These are phyloP conservation scores for Leccinellum rugosiceps DNA, from an alignment of 768 basidiomycete species.

Conservation along the genomic window DNA sequence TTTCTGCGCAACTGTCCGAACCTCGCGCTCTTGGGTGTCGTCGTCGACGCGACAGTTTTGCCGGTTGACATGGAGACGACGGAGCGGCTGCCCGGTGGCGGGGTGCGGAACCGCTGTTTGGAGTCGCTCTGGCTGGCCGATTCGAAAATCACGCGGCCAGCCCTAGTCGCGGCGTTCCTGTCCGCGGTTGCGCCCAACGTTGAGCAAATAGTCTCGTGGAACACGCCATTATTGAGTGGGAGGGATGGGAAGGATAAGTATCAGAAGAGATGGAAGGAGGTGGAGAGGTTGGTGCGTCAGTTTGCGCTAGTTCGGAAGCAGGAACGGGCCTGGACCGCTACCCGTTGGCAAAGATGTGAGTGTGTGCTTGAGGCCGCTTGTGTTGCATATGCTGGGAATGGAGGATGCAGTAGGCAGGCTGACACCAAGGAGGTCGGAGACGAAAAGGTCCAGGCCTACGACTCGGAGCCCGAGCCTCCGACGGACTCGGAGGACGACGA, in stretches of 20 bases:
- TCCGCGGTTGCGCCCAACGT: slow-evolving; percentile 31
- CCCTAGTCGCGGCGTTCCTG: slow-evolving; percentile 26
- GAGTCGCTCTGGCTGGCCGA: slow-evolving; percentile 30
- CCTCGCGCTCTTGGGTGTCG: slow-evolving; percentile 25
- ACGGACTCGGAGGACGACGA: slow-evolving; percentile 26
- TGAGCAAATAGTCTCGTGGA: slow-evolving; percentile 30
- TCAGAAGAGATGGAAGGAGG: slow-evolving; percentile 22
- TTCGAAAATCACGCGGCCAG: slow-evolving; percentile 25
- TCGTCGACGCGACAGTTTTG: slow-evolving; percentile 25
- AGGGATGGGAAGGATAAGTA: slow-evolving; percentile 25
- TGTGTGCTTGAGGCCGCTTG: neutral
- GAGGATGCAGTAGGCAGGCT: neutral
- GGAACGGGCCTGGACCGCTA: slow-evolving; percentile 20
- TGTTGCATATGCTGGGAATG: neutral
- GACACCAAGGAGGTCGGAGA: slow-evolving; percentile 4
- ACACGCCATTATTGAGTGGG: slow-evolving; percentile 27
- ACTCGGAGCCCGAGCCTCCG: slow-evolving; percentile 22
- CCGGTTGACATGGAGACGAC: slow-evolving; percentile 4
- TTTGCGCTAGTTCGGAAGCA: slow-evolving; percentile 20
- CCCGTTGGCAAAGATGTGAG: neutral
- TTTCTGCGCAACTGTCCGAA: slow-evolving; percentile 24
- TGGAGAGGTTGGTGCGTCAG: slow-evolving; percentile 19
- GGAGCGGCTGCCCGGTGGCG: slow-evolving; percentile 13
- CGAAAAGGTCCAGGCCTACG: slow-evolving; percentile 11
- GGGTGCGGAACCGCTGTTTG: slow-evolving; percentile 23